Base-by-base conservation (phyloP, 1,284 basidiomycete genomes). In the Macrocystidia cucumis region DNA sequence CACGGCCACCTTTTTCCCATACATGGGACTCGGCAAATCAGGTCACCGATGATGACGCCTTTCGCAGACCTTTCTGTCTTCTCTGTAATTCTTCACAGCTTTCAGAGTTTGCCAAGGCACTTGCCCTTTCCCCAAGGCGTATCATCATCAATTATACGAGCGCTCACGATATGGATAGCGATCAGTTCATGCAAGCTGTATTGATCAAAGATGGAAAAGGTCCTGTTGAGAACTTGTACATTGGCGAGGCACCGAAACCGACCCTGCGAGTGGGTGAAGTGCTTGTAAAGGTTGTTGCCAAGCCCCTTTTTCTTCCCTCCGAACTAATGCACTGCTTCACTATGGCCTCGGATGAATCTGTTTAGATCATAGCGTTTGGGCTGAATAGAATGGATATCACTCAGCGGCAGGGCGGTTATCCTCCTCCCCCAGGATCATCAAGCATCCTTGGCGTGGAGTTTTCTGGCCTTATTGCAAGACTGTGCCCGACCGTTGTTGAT, bases 391-490 rank as follows among this genome's bases (percentile, higher is more conserved):
- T 91, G 89, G 91, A 95, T 54, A 70, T 91, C 30, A 43, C 57
- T 25, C 91, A 92, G 58, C 72, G 82, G 6, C 71, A 85, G 51
- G 89, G 90, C 5, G 57, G 62, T 28, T 93, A 93, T 54, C 82
- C 90, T 1, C 56, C 78, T 2, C 93, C 92, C 6, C 72, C 83
- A 9, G 87, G 84, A 33, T 74, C 80, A 9, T 81, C 83, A 11
- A 58, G 68, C 5, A 83, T 95, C 52, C 69, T 97, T 17, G 92
- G 95, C 5, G 90, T 97, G 37, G 93, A 97, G 59, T 97, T 96
- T 57, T 78, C 88, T 12, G 91, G 91, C 2, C 59, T 56, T 2
- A 69, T 95, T 39, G 64, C 68, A 23, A 67, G 78, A 41, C 47
- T 83, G 9, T 85, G 79, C 1, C 54, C 67, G 13, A 65, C 60